Evolutionary conservation across 164 flowering plant species (phyloP).

Genomic region (Piper longum): DNA sequence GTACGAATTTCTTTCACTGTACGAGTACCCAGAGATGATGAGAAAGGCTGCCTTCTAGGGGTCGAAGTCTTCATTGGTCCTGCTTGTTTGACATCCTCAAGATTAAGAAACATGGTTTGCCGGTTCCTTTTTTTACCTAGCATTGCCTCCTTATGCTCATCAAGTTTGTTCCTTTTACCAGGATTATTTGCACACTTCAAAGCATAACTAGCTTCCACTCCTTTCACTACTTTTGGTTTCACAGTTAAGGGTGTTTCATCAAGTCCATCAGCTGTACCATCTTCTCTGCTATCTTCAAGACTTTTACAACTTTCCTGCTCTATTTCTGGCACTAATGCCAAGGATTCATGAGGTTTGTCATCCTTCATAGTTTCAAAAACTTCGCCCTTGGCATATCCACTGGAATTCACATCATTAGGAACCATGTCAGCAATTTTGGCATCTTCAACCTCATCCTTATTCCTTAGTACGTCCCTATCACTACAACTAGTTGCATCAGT

Average conservation of each 20-base stretch:
- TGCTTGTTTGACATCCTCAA: conserved; percentile 90
- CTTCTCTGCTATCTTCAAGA: conserved; percentile 26
- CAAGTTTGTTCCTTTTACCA: conserved; percentile 63
- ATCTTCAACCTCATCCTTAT: conserved; percentile 16
- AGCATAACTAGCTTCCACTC: conserved; percentile 67
- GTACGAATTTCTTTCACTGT: conserved; percentile 45
- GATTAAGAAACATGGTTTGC: conserved; percentile 78
- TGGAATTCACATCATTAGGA: conserved; percentile 7
- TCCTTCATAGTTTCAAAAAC: conserved; percentile 6
- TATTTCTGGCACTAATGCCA: conserved; percentile 22
- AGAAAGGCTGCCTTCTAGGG: conserved; percentile 56
- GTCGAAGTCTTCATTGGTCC: conserved; percentile 62
- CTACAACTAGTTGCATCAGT: conserved; percentile 18
- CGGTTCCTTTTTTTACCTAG: conserved; percentile 80
- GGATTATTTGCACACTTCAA: conserved; percentile 48
- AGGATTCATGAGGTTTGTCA: conserved; percentile 16
- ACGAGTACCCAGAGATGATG: conserved; percentile 41
- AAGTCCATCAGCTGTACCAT: conserved; percentile 22
- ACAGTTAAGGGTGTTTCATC: conserved; percentile 31
- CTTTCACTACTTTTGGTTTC: conserved; percentile 53
- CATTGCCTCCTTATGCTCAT: conserved; percentile 77
- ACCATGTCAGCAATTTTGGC: conserved; percentile 12
- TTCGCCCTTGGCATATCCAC: conserved; percentile 13
- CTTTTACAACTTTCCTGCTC: conserved; percentile 14
- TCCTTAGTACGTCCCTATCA: conserved; percentile 16